A percentile compares a stretch with the other conserved stretches of the same genome.
These are phyloP conservation scores for Begonia loranthoides DNA, from an alignment of 306 rosid species.

Conservation along the genomic window DNA sequence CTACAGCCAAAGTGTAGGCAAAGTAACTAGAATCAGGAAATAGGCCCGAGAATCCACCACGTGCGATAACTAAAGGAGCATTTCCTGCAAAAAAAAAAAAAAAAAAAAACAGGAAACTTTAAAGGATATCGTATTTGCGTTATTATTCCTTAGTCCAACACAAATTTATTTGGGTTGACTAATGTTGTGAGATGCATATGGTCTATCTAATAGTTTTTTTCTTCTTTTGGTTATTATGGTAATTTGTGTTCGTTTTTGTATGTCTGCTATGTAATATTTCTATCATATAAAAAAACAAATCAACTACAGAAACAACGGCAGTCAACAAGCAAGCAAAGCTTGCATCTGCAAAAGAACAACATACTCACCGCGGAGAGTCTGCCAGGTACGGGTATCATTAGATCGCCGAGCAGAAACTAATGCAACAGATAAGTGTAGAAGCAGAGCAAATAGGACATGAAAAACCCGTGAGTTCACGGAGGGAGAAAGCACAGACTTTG, in stretches of 20 bases:
- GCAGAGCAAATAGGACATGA: conserved; percentile 16
- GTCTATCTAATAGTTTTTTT: too few relatives aligned
- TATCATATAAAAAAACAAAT: too few relatives aligned
- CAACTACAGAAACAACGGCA: background rate
- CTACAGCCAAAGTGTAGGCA: conserved; percentile 25
- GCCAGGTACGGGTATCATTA: conserved; percentile 25
- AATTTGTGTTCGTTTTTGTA: too few relatives aligned
- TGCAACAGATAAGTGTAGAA: conserved; percentile 25
- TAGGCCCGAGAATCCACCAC: conserved; percentile 83
- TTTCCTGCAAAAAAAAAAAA: conserved; percentile 36
- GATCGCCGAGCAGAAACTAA: conserved; percentile 74
- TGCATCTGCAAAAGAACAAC: background rate
- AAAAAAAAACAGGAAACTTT: conserved; percentile 4
- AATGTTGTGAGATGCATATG: too few relatives aligned
- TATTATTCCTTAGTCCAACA: too few relatives aligned
- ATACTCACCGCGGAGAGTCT: conserved; percentile 47
- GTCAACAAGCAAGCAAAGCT: background rate
- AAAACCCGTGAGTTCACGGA: too few relatives aligned
- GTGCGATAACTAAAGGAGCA: conserved; percentile 60
- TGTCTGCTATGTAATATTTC: too few relatives aligned
- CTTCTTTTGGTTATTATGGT: too few relatives aligned
- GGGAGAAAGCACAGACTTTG: too few relatives aligned
- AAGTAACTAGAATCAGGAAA: conserved; percentile 48
- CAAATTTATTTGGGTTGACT: too few relatives aligned
- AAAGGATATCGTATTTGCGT: too few relatives aligned